phyloP scores from a whole-genome alignment of 768 basidiomycete genomes.

The Boletus coccyginus region DNA sequence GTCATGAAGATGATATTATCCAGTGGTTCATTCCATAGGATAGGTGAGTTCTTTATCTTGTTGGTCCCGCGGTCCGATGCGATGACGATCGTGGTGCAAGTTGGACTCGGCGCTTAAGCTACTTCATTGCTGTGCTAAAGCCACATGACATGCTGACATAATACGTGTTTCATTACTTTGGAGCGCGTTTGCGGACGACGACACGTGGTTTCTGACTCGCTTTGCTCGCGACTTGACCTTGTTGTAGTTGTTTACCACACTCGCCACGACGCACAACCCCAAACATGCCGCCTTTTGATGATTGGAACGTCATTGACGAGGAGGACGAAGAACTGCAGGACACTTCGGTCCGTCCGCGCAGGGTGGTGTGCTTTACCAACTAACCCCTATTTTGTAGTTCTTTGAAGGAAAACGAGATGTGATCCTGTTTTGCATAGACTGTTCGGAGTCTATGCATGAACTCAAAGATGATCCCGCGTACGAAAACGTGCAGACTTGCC shows the following conservation, averaged over 20 bases:
- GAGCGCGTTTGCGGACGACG: background rate
- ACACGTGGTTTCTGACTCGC: constrained; percentile 6
- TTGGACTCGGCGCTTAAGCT: no score
- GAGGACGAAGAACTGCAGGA: constrained; percentile 84
- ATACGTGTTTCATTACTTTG: constrained; percentile 16
- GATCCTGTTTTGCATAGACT: constrained; percentile 94
- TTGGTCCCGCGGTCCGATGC: background rate
- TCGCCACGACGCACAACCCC: background rate
- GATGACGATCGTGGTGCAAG: background rate
- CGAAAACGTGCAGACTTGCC: constrained; percentile 67
- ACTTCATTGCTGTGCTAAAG: background rate
- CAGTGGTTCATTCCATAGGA: background rate
- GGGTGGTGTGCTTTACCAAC: constrained; percentile 10
- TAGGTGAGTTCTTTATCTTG: background rate
- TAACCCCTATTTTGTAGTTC: constrained; percentile 40
- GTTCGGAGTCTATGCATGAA: constrained; percentile 84
- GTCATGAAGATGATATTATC: constrained; percentile 8
- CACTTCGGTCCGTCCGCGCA: constrained; percentile 42
- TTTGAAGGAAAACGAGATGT: constrained; percentile 80
- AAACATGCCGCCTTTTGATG: constrained; percentile 67
- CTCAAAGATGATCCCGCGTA: constrained; percentile 62
- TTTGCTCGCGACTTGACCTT: background rate
- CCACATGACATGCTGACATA: constrained; percentile 26
- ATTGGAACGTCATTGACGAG: constrained; percentile 77
- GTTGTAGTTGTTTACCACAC: background rate